A percentile compares a stretch with the other conserved stretches of the same genome.
phyloP scores from a whole-genome alignment of 2,329 filamentous ascomycete genomes.

The Falciphora oryzae region DNA sequence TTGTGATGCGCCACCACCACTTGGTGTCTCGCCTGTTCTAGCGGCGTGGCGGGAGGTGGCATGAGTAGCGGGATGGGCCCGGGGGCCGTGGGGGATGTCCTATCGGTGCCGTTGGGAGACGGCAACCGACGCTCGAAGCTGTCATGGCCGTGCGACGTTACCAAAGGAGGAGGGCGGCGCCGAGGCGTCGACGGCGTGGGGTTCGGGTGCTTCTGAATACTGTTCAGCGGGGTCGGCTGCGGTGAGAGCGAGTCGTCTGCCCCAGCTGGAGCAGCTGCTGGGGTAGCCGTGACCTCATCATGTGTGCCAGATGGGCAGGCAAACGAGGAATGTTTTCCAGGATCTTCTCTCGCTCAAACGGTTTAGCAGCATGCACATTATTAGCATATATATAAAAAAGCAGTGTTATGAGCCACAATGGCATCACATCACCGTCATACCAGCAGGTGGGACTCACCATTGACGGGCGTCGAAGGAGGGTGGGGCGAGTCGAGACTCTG shows the following conservation, averaged over 20 bases:
- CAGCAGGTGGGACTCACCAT: constrained; percentile 3
- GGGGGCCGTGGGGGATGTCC: constrained; percentile 9
- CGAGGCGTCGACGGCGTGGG: constrained; percentile 21
- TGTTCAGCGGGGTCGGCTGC: constrained; percentile 23
- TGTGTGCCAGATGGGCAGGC: constrained; percentile 20
- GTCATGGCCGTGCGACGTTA: constrained; percentile 36
- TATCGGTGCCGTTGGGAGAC: constrained; percentile 16
- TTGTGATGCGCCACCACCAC: constrained; percentile 31
- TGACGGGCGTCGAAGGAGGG: constrained; percentile 40
- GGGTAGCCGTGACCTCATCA: constrained; percentile 8
- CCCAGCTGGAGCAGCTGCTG: constrained; percentile 11
- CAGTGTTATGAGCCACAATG: not conserved
- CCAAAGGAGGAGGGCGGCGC: constrained; percentile 28
- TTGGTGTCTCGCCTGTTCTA: constrained; percentile 28
- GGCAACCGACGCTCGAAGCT: constrained; percentile 25
- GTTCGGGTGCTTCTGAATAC: constrained; percentile 26
- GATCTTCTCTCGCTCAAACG: constrained; percentile 21
- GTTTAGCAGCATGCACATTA: not conserved
- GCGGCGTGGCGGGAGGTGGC: constrained; percentile 38
- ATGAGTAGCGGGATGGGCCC: constrained; percentile 40
- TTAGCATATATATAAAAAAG: not conserved
- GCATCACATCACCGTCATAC: not conserved
- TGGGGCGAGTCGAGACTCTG: constrained; percentile 51
- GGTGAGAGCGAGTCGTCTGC: constrained; percentile 16
- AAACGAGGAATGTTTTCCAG: constrained; percentile 26